Conservation (phyloP, 805 yeast species). For the Suhomyces prunicola region DNA sequence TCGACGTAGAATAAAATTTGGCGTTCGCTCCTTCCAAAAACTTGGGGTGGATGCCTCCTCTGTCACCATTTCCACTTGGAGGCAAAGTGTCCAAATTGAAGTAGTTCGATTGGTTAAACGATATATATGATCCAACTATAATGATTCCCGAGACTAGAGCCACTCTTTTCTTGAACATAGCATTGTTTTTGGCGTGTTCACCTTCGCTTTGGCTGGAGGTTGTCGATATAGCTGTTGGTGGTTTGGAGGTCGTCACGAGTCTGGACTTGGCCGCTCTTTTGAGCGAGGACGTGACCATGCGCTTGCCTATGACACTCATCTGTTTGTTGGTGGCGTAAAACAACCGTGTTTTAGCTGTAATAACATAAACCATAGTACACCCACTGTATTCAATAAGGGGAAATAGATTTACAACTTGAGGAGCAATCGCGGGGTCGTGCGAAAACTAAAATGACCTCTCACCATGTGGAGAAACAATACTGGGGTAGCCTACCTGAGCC, state of each 20-base stretch:
- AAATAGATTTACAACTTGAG: neutral
- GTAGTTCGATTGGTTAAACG: slow-evolving; percentile 38
- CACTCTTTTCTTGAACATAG: slow-evolving; percentile 25
- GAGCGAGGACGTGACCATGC: slow-evolving; percentile 13
- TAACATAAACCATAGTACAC: neutral
- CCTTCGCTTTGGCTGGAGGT: neutral
- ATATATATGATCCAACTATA: slow-evolving; percentile 41
- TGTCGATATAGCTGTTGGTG: neutral
- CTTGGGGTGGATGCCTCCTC: slow-evolving; percentile 13
- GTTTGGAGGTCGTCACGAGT: slow-evolving; percentile 4
- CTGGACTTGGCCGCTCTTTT: slow-evolving; percentile 13
- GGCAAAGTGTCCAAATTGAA: slow-evolving; percentile 41
- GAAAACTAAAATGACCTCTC: no score
- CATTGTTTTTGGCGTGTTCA: neutral
- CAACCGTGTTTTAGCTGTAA: slow-evolving; percentile 3
- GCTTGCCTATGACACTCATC: slow-evolving; percentile 11
- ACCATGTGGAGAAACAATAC: no score
- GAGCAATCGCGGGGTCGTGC: neutral
- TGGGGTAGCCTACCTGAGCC: no score
- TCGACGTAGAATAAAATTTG: slow-evolving; percentile 35
- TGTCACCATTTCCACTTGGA: slow-evolving; percentile 8
- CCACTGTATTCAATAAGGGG: neutral
- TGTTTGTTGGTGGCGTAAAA: slow-evolving; percentile 12
- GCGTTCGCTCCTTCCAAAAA: slow-evolving; percentile 18
- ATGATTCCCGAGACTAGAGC: slow-evolving; percentile 41